Conservation (phyloP, 2,329 filamentous ascomycete species). For the Orbilia brochopaga region DNA sequence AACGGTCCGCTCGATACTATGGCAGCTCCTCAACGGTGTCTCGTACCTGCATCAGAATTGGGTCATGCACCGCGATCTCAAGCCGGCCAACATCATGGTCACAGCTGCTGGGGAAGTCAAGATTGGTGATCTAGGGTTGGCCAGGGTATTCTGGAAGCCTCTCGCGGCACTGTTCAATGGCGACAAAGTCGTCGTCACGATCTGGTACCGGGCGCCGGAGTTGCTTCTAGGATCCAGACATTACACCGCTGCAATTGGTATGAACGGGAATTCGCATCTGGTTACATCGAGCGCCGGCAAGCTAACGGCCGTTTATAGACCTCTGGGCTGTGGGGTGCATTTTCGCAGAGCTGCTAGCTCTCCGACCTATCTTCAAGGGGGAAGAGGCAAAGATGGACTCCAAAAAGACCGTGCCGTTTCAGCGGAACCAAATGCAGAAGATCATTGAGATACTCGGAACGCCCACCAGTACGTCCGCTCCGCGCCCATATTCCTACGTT, state of each 20-base stretch:
- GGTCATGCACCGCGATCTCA: constrained; percentile 95
- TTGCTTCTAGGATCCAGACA: constrained; percentile 89
- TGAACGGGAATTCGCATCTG: not conserved
- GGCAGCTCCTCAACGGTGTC: constrained; percentile 91
- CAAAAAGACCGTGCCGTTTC: constrained; percentile 96
- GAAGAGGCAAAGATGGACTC: constrained; percentile 99
- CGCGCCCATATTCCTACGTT: no score
- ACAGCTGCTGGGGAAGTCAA: constrained; percentile 88
- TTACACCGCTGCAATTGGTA: constrained; percentile 84
- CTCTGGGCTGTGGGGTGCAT: constrained; percentile 98
- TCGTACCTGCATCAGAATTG: constrained; percentile 95
- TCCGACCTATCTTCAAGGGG: constrained; percentile 96
- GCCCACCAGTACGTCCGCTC: constrained; percentile 66
- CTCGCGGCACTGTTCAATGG: constrained; percentile 88
- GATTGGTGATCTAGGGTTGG: constrained; percentile 91
- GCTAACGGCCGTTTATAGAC: constrained; percentile 61
- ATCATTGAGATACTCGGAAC: constrained; percentile 96
- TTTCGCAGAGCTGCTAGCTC: constrained; percentile 87
- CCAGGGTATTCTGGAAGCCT: constrained; percentile 91
- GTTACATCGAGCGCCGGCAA: no score
- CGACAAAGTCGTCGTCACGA: constrained; percentile 98
- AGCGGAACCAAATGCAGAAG: constrained; percentile 98
- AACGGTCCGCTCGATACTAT: constrained; percentile 92
- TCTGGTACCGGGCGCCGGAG: constrained; percentile 97
- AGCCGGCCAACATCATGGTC: constrained; percentile 98